These are phyloP conservation scores for Thermomucor indicae-seudaticae DNA, from an alignment of 371 early-diverging fungal genomes.

Conservation along the genomic window DNA sequence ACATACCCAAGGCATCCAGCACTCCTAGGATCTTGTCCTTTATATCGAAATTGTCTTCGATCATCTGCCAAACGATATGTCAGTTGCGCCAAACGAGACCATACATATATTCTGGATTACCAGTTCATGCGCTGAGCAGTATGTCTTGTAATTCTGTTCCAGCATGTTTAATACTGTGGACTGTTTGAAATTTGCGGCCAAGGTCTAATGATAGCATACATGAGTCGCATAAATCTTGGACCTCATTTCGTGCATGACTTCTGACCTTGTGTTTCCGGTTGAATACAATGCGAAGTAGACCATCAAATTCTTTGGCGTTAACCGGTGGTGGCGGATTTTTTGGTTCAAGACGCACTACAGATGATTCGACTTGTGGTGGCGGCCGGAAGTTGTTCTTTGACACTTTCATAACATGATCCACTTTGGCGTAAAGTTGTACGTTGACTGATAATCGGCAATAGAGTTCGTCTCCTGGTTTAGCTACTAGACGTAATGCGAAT, in stretches of 20 bases:
- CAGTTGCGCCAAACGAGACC: background rate
- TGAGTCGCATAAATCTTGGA: background rate
- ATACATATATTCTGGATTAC: constrained; percentile 19
- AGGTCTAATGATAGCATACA: constrained; percentile 40
- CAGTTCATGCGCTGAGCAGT: constrained; percentile 71
- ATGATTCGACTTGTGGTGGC: constrained; percentile 98
- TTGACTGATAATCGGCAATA: constrained; percentile 98
- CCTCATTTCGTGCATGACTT: background rate
- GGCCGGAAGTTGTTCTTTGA: constrained; percentile 99
- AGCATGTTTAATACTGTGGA: constrained; percentile 81
- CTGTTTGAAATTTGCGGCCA: constrained; percentile 91
- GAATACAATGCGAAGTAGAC: constrained; percentile 93
- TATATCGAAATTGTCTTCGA: constrained; percentile 82
- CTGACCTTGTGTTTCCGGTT: constrained; percentile 92
- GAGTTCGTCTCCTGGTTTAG: constrained; percentile 90
- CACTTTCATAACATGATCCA: constrained; percentile 97
- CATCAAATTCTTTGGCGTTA: constrained; percentile 97
- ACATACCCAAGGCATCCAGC: constrained; percentile 62
- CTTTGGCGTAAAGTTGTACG: constrained; percentile 96
- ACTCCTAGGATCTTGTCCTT: constrained; percentile 71
- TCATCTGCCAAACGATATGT: constrained; percentile 46
- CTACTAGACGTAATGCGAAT: constrained; percentile 97
- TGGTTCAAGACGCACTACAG: constrained; percentile 96
- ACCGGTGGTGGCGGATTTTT: constrained; percentile 92
- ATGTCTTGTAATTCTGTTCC: constrained; percentile 94